These are phyloP conservation scores for Exophiala phaeomuriformis DNA, from an alignment of 2,329 filamentous ascomycete species.

Conservation along the genomic window DNA sequence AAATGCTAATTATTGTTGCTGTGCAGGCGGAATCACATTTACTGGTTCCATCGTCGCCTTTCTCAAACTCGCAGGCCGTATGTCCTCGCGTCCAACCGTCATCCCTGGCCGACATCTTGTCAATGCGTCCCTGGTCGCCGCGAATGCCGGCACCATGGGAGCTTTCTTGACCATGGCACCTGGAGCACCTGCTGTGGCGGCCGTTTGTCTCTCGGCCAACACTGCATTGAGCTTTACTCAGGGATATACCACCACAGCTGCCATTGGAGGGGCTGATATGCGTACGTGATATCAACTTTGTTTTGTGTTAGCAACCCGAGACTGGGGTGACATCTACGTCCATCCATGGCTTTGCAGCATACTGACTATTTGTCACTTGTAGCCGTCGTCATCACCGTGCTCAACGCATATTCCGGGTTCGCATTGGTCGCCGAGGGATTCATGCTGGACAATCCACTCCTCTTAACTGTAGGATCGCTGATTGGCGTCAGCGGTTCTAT, in stretches of 20 bases:
- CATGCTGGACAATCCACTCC: conserved; percentile 79
- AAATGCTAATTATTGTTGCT: too few relatives aligned
- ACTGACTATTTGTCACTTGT: background rate
- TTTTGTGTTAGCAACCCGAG: conserved; percentile 3
- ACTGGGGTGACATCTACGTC: too few relatives aligned
- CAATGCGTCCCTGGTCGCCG: conserved; percentile 66
- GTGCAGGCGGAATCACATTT: conserved; percentile 67
- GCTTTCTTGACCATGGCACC: conserved; percentile 76
- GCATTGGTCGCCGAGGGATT: conserved; percentile 84
- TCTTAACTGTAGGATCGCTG: conserved; percentile 77
- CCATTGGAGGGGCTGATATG: conserved; percentile 92
- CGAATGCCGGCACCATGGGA: conserved; percentile 75
- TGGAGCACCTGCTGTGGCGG: conserved; percentile 69
- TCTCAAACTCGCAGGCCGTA: conserved; percentile 72
- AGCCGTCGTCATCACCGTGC: conserved; percentile 77
- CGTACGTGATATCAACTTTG: conserved; percentile 37
- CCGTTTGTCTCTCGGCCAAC: conserved; percentile 68
- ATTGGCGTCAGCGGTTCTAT: conserved; percentile 87
- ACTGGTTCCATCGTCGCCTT: conserved; percentile 87
- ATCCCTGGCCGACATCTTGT: conserved; percentile 68
- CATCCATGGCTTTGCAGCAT: background rate
- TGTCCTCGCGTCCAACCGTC: conserved; percentile 68
- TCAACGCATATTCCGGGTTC: conserved; percentile 88
- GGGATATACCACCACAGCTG: conserved; percentile 78
- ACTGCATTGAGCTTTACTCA: conserved; percentile 73